Evolutionary conservation across 1,139 yeast genomes (phyloP).

Genomic region (Kurtzmaniella quercitrusa): DNA sequence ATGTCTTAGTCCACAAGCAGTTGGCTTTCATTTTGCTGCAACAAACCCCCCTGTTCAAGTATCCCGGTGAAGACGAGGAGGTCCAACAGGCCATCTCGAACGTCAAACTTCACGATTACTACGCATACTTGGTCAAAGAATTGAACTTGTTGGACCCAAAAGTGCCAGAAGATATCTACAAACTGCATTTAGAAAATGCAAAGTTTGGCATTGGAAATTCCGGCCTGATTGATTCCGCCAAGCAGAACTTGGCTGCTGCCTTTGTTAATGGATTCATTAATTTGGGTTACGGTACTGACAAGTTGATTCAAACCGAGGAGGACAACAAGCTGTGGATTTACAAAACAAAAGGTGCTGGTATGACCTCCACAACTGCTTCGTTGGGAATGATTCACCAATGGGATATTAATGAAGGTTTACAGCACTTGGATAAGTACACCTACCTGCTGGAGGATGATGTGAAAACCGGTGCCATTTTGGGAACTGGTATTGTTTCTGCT

Average conservation of each 20-base stretch:
- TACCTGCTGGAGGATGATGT: slow-evolving; percentile 84
- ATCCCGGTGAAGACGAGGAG: slow-evolving; percentile 61
- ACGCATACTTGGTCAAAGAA: slow-evolving; percentile 76
- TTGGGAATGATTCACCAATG: slow-evolving; percentile 88
- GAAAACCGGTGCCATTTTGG: slow-evolving; percentile 94
- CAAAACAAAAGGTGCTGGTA: slow-evolving; percentile 88
- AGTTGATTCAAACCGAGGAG: slow-evolving; percentile 68
- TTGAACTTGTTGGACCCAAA: slow-evolving; percentile 85
- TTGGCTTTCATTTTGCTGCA: slow-evolving; percentile 85
- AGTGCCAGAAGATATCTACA: slow-evolving; percentile 92
- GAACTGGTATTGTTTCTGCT: slow-evolving; percentile 91
- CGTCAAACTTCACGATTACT: slow-evolving; percentile 73
- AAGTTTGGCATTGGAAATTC: slow-evolving; percentile 53
- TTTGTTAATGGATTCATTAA: slow-evolving; percentile 91
- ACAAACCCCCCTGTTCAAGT: slow-evolving; percentile 76
- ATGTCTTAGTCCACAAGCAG: slow-evolving; percentile 76
- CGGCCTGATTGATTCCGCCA: slow-evolving; percentile 84
- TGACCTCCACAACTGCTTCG: slow-evolving; percentile 92
- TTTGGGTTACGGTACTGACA: slow-evolving; percentile 86
- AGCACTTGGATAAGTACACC: slow-evolving; percentile 81
- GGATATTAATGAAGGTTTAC: slow-evolving; percentile 88
- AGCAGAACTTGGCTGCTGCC: slow-evolving; percentile 91
- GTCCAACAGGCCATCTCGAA: slow-evolving; percentile 87
- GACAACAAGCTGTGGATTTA: slow-evolving; percentile 82
- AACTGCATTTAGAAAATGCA: slow-evolving; percentile 78